Percentiles rank a stretch among this genome's conserved stretches.
Evolutionary conservation across 2,329 filamentous ascomycete species (phyloP).

Genomic region (Orbilia quercus): DNA sequence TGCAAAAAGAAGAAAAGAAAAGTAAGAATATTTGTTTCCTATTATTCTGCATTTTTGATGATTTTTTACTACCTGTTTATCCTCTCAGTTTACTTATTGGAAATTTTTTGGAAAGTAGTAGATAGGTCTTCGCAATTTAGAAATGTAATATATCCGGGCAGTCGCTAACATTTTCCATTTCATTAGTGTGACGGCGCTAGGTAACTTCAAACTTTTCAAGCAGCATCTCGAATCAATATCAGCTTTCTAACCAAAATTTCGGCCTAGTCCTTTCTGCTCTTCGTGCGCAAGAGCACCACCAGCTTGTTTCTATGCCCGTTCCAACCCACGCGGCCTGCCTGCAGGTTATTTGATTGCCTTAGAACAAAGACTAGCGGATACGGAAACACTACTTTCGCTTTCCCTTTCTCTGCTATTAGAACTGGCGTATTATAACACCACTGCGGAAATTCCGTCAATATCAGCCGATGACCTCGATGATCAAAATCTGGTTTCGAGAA

Average conservation of each 20-base stretch:
- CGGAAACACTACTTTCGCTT: conserved; percentile 27
- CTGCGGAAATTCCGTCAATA: conserved; percentile 3
- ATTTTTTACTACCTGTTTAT: too few relatives aligned
- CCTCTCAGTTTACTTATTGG: too few relatives aligned
- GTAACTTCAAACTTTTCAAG: conserved; percentile 2
- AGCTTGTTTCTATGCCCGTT: conserved; percentile 32
- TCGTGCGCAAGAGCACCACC: conserved; percentile 39
- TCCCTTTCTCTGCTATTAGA: conserved; percentile 36
- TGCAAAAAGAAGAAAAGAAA: conserved; percentile 49
- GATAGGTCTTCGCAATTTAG: too few relatives aligned
- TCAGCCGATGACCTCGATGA: conserved; percentile 7
- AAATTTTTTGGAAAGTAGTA: too few relatives aligned
- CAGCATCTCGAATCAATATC: neutral
- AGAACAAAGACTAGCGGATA: conserved; percentile 45
- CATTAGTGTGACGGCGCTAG: conserved; percentile 44
- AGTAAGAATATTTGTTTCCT: conserved; percentile 8
- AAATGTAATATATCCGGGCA: too few relatives aligned
- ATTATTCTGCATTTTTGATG: neutral
- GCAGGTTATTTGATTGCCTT: conserved; percentile 38
- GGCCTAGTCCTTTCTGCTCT: conserved; percentile 37
- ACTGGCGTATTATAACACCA: conserved; percentile 3
- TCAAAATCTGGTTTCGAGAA: conserved; percentile 10
- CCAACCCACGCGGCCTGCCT: conserved; percentile 42
- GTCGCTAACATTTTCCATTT: too few relatives aligned
- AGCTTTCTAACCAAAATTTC: conserved; percentile 4